phyloP scores from a whole-genome alignment of 768 basidiomycete genomes.

The Lactarius sp. region DNA sequence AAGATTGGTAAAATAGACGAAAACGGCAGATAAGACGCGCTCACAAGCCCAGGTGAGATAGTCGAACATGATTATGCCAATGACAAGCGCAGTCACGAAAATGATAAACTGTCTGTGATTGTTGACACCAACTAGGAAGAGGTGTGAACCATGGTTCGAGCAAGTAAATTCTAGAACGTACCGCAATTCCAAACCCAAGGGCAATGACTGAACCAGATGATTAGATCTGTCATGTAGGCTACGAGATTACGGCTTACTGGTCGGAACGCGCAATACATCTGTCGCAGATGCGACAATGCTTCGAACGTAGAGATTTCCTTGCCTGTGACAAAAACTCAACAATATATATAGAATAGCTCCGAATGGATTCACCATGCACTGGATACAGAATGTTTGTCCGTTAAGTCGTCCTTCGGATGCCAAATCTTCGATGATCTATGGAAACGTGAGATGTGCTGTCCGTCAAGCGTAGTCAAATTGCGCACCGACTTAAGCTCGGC shows the following conservation, averaged over 20 bases:
- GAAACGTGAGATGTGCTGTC: too few species aligned
- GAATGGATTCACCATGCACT: slow-evolving; percentile 69
- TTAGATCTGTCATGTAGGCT: slow-evolving; percentile 12
- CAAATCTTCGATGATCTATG: too few species aligned
- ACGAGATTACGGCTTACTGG: slow-evolving; percentile 57
- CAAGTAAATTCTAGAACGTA: slow-evolving; percentile 36
- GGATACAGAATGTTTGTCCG: slow-evolving; percentile 38
- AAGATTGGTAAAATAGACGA: slow-evolving; percentile 7
- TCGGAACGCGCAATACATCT: slow-evolving; percentile 87
- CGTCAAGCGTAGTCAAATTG: too few species aligned
- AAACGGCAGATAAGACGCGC: slow-evolving; percentile 30
- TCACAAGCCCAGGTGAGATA: slow-evolving; percentile 54
- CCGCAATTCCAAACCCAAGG: slow-evolving; percentile 99
- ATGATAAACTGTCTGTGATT: too few species aligned
- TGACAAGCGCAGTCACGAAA: too few species aligned
- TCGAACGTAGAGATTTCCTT: slow-evolving; percentile 86
- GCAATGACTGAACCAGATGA: slow-evolving; percentile 62
- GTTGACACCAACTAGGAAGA: slow-evolving; percentile 34
- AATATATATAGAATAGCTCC: background rate
- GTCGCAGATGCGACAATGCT: slow-evolving; percentile 91
- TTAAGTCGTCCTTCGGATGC: too few species aligned
- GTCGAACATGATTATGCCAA: too few species aligned
- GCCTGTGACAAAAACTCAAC: slow-evolving; percentile 42
- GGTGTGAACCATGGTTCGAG: slow-evolving; percentile 9
- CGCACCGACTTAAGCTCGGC: too few species aligned